Evolutionary conservation across 2,329 filamentous ascomycete species (phyloP), one percentile per base, ranked within the genome.

Genomic region (Cordyceps militaris): DNA sequence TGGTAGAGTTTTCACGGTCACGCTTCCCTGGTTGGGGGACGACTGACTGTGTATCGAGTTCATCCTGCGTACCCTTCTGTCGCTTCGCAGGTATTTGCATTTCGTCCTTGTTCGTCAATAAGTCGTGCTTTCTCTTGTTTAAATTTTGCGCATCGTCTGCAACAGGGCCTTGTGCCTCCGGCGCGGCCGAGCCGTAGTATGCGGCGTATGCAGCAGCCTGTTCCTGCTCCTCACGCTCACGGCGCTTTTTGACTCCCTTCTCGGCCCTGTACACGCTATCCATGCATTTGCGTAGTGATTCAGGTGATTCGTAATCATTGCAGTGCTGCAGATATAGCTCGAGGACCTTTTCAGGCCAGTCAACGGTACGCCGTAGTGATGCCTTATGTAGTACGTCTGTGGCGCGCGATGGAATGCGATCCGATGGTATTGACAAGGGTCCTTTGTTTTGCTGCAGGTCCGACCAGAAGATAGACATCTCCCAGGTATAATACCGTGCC

Each of bases 401-500:
- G 11, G 92, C 91, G 60, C 84, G 76, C 4, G 80, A 80, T 5
- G 80, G 79, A 0, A 78, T 81, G 1, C 79, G 76, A 59, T 81
- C 82, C 59, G 79, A 75, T 36, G 40, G 38, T 43, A 52, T 44
- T 34, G 48, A 57, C 26, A 78, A 81, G 56, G 79, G 76, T 26
- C 64, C 60, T 11, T 61, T 61, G 59, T 70, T 73, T 34, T 56
- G 54, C 11, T 56, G 54, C 19, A 56, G 44, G 13, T 56, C 54
- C 5, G 77, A 76, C 2, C 76, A 73, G 62, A 81, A 83, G 4
- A 83, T 66, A 59, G 88, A 79, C 79, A 97, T 87, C 73, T 97
- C 94, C 88, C 91, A 97, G 55, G 87, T 79, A 72, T 97, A 97
- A 71, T 91, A 97, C 44, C 86, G 85, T 57, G 92, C 80, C 94